Conservation (phyloP, 2,329 filamentous ascomycete genomes). For the Aspergillus viridinutans region DNA sequence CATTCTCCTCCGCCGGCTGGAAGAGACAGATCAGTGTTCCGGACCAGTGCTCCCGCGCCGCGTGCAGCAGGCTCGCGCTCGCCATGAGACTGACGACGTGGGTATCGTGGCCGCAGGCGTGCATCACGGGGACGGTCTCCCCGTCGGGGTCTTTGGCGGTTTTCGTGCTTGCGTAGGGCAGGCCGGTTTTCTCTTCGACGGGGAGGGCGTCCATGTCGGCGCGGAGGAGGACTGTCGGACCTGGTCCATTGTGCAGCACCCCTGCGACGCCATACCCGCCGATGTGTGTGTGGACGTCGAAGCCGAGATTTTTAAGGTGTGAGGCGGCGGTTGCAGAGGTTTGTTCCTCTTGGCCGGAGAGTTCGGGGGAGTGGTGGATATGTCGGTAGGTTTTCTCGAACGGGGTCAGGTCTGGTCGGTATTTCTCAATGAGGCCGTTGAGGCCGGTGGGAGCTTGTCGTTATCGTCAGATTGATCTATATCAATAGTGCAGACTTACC, state of each 20-base stretch:
- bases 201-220: conserved; percentile 62
- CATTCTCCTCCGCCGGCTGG: conserved; percentile 61
- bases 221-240: conserved; percentile 54
- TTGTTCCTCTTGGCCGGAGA: conserved; percentile 52
- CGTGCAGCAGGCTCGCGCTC: conserved; percentile 48
- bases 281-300: conserved; percentile 49
- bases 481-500: no score
- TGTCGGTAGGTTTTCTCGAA: conserved; percentile 55
- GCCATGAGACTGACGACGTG: conserved; percentile 59
- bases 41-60: conserved; percentile 45
- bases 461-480: neutral
- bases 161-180: conserved; percentile 53
- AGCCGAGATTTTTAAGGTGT: conserved; percentile 37
- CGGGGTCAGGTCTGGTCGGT: conserved; percentile 40
- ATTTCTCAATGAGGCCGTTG: conserved; percentile 24
- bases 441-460: neutral
- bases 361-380: conserved; percentile 53
- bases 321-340: conserved; percentile 46
- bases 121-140: conserved; percentile 56
- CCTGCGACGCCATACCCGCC: conserved; percentile 58
- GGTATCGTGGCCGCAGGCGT: conserved; percentile 66
- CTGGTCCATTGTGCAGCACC: conserved; percentile 53
- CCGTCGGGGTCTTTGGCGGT: conserved; percentile 45
- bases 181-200: conserved; percentile 51
- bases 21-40: conserved; percentile 60